Evolutionary conservation across 2,329 filamentous ascomycete species (phyloP), one percentile per base, ranked within the genome.

Genomic region (Coniochaeta ligniaria): DNA sequence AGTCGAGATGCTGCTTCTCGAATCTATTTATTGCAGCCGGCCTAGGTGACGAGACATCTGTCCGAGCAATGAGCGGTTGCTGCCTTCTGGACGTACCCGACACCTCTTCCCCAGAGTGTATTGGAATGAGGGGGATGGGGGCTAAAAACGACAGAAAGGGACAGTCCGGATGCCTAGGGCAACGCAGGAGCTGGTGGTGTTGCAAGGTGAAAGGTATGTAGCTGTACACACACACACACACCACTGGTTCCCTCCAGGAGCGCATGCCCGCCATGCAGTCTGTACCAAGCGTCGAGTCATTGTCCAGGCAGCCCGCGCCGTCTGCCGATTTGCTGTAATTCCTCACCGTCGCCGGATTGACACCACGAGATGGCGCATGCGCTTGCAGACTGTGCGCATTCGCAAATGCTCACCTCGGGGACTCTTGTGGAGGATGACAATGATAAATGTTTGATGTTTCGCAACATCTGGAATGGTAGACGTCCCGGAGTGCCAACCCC

Each of bases 271-370:
- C 43, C 26, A 36, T 57, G 54, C 22, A 38, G 31, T 22, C 31
- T 16, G 22, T 35, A 52, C 60, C 54, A 31, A 33, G 47, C 17
- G 45, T 54, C 43, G 64, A 65, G 65, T 66, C 63, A 64, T 61
- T 9, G 50, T 62, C 61, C 52, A 63, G 61, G 64, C 64, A 64
- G 60, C 60, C 41, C 60, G 63, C 61, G 61, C 63, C 57, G 62
- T 60, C 60, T 50, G 57, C 60, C 59, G 59, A 47, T 47, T 47
- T 47, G 43, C 24, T 47, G 43, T 9, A 22, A 11, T 60, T 57
- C 60, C 61, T 63, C 62, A 62, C 65, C 64, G 31, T 60, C 28
- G 50, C 54, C 63, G 63, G 60, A 41, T 57, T 28, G n/a, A n/a
- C n/a, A n/a, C n/a, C n/a, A n/a, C n/a, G n/a, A n/a, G n/a, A n/a